These are phyloP conservation scores for Gossypium schwendimanii DNA, from an alignment of 441 rosid genomes.

Conservation along the genomic window DNA sequence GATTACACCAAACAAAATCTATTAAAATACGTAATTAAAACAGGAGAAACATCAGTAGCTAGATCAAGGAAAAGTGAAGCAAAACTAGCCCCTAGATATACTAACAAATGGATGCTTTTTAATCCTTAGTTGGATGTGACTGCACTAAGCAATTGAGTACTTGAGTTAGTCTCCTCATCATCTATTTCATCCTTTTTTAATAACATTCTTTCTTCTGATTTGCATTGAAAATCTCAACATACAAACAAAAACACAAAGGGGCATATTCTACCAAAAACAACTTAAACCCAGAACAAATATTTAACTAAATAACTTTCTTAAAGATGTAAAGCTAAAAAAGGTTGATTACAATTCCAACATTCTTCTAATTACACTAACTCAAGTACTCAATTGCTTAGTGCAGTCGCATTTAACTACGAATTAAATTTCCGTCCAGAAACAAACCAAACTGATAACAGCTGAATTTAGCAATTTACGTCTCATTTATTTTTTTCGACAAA, in stretches of 20 bases:
- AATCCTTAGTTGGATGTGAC: not conserved
- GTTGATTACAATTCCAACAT: not conserved
- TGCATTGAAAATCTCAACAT: not conserved
- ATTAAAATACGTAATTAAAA: not conserved
- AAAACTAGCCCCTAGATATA: not conserved
- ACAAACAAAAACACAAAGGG: not conserved
- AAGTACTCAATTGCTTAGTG: not conserved
- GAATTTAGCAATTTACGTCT: not conserved
- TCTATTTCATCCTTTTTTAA: not conserved
- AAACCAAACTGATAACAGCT: not conserved
- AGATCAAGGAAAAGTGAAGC: not conserved
- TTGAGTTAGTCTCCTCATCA: not conserved
- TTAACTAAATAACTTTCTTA: not conserved
- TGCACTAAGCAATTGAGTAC: not conserved
- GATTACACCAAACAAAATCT: no score
- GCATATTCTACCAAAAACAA: not conserved
- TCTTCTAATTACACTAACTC: not conserved
- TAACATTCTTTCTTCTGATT: not conserved
- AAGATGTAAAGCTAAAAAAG: not conserved
- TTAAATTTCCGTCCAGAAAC: not conserved
- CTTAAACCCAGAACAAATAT: not conserved
- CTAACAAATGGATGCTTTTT: not conserved
- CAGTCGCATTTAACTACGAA: not conserved
- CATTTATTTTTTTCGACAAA: not conserved
- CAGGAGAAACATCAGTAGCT: not conserved